phyloP scores from a whole-genome alignment of 164 flowering plant species.

The Echeveria elegans region DNA sequence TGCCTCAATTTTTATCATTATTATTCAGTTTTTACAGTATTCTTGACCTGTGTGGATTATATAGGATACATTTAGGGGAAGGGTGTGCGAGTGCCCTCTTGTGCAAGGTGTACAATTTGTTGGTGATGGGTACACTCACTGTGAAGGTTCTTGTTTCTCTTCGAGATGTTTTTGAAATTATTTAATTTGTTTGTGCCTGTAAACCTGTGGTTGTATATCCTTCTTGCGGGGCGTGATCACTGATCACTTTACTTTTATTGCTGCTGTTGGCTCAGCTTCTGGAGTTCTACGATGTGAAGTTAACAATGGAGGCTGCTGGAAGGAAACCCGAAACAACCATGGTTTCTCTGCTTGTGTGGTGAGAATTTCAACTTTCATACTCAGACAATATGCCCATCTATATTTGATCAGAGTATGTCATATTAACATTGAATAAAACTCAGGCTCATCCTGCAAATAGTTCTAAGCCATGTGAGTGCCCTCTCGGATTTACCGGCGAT shows the following conservation, averaged over 20 bases:
- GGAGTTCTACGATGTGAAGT: conserved; percentile 77
- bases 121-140: conserved; percentile 88
- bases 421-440: conserved; percentile 10
- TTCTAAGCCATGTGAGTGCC: conserved; percentile 74
- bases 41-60: conserved; percentile 6
- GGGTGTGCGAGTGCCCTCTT: conserved; percentile 89
- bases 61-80: conserved; percentile 94
- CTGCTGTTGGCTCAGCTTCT: conserved; percentile 45
- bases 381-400: background rate
- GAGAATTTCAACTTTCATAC: conserved; percentile 20
- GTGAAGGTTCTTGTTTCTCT: conserved; percentile 50
- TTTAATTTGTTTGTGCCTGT: background rate
- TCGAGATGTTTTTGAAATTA: background rate
- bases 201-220: background rate
- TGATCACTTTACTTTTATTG: conserved; percentile 5
- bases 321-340: conserved; percentile 43
- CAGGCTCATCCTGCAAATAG: conserved; percentile 41
- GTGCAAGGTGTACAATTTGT: conserved; percentile 73
- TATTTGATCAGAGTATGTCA: background rate
- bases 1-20: conserved; percentile 5
- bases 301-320: conserved; percentile 99
- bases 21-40: background rate
- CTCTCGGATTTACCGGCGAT: conserved; percentile 88
- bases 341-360: conserved; percentile 84
- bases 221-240: too few species aligned